Conservation (phyloP, 2,329 filamentous ascomycete genomes). For the Aspergillus sp. region DNA sequence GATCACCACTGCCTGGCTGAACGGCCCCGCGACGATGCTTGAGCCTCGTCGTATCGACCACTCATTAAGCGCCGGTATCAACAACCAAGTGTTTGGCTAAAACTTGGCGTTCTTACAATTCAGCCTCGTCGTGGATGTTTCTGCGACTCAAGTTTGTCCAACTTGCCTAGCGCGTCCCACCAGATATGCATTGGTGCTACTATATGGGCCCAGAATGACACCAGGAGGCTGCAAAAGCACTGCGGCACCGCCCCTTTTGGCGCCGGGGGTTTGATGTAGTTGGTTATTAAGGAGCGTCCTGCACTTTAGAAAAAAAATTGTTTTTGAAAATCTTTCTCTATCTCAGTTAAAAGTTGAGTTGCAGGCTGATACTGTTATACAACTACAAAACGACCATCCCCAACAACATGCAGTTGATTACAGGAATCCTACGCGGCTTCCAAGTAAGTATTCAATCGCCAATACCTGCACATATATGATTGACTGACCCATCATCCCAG, state of each 20-base stretch:
- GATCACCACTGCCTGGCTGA: background rate
- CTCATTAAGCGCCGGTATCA: background rate
- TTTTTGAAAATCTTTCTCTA: background rate
- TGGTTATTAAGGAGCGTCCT: background rate
- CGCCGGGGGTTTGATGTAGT: background rate
- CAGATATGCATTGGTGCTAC: background rate
- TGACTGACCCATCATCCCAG: conserved; percentile 5
- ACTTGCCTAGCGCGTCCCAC: background rate
- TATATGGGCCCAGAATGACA: too few relatives aligned
- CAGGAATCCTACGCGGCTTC: background rate
- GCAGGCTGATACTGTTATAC: background rate
- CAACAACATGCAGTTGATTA: background rate
- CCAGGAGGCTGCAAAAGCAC: too few relatives aligned
- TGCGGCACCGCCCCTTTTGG: background rate
- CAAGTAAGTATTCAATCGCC: background rate
- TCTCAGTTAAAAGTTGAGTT: background rate
- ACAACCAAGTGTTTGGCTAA: background rate
- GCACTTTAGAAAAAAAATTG: background rate
- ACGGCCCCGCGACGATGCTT: background rate
- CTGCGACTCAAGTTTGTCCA: background rate
- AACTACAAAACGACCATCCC: background rate
- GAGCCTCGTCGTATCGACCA: background rate
- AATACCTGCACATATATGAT: background rate
- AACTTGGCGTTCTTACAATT: background rate
- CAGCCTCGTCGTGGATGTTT: background rate